Conservation (phyloP, 305 asterid species). For the Rubia peregrina region DNA sequence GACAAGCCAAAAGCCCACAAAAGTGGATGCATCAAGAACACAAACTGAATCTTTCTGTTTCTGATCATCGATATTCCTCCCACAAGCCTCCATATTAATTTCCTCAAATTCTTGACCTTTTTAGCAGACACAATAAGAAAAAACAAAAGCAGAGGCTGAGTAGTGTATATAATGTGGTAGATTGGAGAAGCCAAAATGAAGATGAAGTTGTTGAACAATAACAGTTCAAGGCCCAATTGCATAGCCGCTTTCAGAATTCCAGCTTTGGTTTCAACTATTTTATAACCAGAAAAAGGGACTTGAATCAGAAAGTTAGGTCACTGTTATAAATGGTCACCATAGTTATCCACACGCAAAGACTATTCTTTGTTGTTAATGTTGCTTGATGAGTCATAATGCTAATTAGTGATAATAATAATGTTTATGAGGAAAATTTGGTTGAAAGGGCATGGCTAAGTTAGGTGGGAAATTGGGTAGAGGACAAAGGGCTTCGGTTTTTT, state of each 20-base stretch:
- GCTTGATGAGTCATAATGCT: not conserved
- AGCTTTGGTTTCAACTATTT: not conserved
- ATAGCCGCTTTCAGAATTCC: not conserved
- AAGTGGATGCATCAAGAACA: slow-evolving; percentile 46
- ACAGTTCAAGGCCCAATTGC: slow-evolving; percentile 16
- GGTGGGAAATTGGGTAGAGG: not conserved
- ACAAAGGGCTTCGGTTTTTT: not conserved
- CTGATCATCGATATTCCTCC: slow-evolving; percentile 1
- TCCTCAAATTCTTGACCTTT: not conserved
- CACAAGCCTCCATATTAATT: not conserved
- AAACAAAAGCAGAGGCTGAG: not conserved
- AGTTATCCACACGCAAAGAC: slow-evolving; percentile 16
- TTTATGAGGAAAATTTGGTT: not conserved
- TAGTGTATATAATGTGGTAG: slow-evolving; percentile 7
- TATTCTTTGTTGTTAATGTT: not conserved
- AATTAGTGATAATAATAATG: not conserved
- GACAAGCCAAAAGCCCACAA: slow-evolving; percentile 37
- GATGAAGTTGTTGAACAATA: slow-evolving; percentile 35
- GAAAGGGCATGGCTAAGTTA: not conserved
- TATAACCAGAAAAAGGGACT: not conserved
- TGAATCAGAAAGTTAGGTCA: slow-evolving; percentile 2
- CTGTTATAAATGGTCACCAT: not conserved
- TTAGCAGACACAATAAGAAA: not conserved
- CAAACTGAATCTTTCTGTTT: slow-evolving; percentile 23
- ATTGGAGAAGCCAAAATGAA: slow-evolving; percentile 9